Base-by-base conservation (phyloP, 805 yeast species). In the Ogataea siamensis region DNA sequence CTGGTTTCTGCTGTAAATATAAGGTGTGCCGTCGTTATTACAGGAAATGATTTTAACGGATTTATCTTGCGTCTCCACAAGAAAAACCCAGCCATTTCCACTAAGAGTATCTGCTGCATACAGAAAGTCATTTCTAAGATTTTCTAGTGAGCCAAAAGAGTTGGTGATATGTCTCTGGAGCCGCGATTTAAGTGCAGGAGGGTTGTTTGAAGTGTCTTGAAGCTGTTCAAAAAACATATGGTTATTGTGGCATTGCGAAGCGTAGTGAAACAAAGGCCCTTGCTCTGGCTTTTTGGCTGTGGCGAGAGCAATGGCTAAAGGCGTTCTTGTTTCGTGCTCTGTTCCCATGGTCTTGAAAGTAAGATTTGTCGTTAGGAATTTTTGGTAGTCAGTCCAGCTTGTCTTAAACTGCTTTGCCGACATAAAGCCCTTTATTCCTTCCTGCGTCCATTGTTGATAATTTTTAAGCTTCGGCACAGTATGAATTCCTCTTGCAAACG, bases 211-310 rank as follows among this genome's bases (percentile, higher is more conserved):
- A 11, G 40, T 28, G 43, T 51, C 55, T 32, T 43, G 56, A 36
- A 81, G 64, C 54, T 83, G 84, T 59, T 83, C 78, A 55, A 88
- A 80, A 53, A 84, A 87, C 34, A 93, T 71, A 64, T 91, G 99
- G 67, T 93, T 93, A 65, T 88, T 89, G 66, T 85, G 91, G 2
- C 88, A 80, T 58, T 85, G 95, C 4, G 96, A 85, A 3, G 98
- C 97, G 55, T 73, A 77, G 64, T 89, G 93, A 71, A 82, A 89
- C n/a, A 76, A 62, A 39, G 76, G 75, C 22, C 88, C 80, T 51
- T 76, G 75, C 20, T 78, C 75, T 20, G 84, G 69, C 46, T 78
- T 75, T 52, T 75, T 74, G 3, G 88, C 83, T 1, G 93, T 78
- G 47, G 79, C 73, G 42, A 78, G 62, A 41, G 80, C 58, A 38